phyloP scores from a whole-genome alignment of 1,284 basidiomycete species.

The Naganishia sp. region DNA sequence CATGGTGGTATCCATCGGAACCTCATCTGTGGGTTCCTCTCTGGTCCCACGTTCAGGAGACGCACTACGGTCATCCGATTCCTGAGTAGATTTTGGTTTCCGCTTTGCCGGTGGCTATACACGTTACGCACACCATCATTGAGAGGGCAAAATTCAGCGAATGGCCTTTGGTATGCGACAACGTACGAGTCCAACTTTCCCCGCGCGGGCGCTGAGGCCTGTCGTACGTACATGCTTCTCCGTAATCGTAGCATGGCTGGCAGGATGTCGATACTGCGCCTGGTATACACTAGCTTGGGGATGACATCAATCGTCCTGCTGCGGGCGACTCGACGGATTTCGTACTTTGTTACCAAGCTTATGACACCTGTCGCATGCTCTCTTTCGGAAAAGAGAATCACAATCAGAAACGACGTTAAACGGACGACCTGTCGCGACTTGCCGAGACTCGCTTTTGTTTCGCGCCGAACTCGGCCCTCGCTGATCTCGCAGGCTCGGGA shows the following conservation, averaged over 20 bases:
- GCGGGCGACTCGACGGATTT: neutral
- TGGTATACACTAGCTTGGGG: conserved; percentile 40
- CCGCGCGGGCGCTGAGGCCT: conserved; percentile 50
- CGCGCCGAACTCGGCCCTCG: conserved; percentile 5
- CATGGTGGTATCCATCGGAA: conserved; percentile 9
- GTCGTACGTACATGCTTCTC: conserved; percentile 48
- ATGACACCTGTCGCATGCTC: conserved; percentile 52
- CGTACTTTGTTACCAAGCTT: conserved; percentile 47
- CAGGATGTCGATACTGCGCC: conserved; percentile 40
- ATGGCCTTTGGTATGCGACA: neutral
- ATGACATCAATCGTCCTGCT: neutral
- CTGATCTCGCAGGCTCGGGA: too few species aligned
- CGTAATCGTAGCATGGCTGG: conserved; percentile 46
- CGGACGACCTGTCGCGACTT: neutral
- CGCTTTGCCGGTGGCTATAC: conserved; percentile 17
- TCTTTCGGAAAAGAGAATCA: conserved; percentile 32
- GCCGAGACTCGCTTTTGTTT: conserved; percentile 20
- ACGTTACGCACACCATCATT: neutral
- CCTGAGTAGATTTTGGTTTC: conserved; percentile 2
- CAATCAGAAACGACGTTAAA: neutral
- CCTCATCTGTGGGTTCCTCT: neutral
- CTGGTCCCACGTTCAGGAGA: conserved; percentile 4
- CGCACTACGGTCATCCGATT: neutral
- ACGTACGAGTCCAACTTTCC: conserved; percentile 37
- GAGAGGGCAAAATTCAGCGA: neutral